Base-by-base conservation (phyloP, 306 rosid species). In the Canavalia gladiata region DNA sequence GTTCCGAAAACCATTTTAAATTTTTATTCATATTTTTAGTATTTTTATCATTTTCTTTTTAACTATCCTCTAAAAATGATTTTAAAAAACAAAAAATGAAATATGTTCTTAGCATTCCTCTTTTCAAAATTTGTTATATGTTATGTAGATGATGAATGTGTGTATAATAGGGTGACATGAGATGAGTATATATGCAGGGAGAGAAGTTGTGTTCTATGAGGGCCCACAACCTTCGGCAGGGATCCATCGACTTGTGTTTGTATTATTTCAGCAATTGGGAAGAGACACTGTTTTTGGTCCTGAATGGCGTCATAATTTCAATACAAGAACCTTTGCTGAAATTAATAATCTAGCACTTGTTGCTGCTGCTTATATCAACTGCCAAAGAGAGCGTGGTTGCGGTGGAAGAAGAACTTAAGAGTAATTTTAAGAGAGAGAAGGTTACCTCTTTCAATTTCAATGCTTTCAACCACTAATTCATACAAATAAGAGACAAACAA, bases 231-330 rank as follows among this genome's bases (percentile, higher is more conserved):
- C 98, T 11, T 81, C 86, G 0, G 85, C 77, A 58, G 98, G 98
- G 56, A 92, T 92, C 54, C 98, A 95, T 65, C 94, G 98, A 5
- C 74, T 91, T 46, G 91, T 84, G 12, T 47, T 89, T 0, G 92
- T 89, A 28, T 69, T 95, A 62, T 90, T 93, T 42, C 88, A 89
- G 12, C 99, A 95, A 67, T 28, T 95, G 39, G 97, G 99, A 8
- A 89, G 99, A 84, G 92, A 91, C 74, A 95, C 97, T 1, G 99
- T 95, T 31, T 87, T 89, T 18, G 89, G 94, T n/a, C 97, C 97
- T 0, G 92, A 90, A 46, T 93, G 94, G 93, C 99, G 97, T 50
- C 97, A 95, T 9, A 92, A 95, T 68, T 95, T 95, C 79, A 93
- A 88, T 51, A 90, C 91, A 1, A 80, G 52, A 86, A 87, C 71